These are phyloP conservation scores for Epichloe coenophiala DNA, from an alignment of 2,329 filamentous ascomycete species.

Conservation along the genomic window DNA sequence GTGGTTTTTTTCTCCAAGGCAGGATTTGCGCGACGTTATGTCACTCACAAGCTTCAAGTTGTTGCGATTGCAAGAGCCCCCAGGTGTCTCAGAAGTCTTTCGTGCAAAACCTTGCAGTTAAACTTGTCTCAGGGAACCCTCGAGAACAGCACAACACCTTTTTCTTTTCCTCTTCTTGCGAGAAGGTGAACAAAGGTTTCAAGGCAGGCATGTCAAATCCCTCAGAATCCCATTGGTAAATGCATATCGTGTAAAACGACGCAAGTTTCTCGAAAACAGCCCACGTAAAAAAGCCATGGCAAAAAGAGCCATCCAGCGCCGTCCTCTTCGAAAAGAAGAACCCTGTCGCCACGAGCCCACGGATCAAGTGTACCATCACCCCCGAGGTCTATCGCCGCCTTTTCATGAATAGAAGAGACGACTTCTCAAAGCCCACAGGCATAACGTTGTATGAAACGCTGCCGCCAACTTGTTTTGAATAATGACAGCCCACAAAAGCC, in stretches of 20 bases:
- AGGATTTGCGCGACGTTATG: constrained; percentile 1
- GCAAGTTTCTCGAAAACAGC: constrained; percentile 13
- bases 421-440: constrained; percentile 40
- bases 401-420: constrained; percentile 29
- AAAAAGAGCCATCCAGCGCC: constrained; percentile 17
- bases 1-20: neutral
- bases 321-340: constrained; percentile 5
- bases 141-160: neutral
- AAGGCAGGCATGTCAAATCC: constrained; percentile 23
- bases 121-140: neutral
- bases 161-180: neutral
- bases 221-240: constrained; percentile 25
- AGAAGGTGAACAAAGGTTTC: neutral
- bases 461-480: constrained; percentile 25
- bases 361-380: constrained; percentile 31
- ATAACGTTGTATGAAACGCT: constrained; percentile 12
- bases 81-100: constrained; percentile 19
- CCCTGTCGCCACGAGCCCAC: constrained; percentile 23
- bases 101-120: constrained; percentile 1
- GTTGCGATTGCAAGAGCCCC: constrained; percentile 16
- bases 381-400: constrained; percentile 39
- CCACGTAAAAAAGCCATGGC: constrained; percentile 18
- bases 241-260: constrained; percentile 13
- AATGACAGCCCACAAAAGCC: constrained; percentile 43
- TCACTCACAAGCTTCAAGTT: constrained; percentile 11